Base-by-base conservation (phyloP, 2,329 filamentous ascomycete species). In the Polychaeton citri region DNA sequence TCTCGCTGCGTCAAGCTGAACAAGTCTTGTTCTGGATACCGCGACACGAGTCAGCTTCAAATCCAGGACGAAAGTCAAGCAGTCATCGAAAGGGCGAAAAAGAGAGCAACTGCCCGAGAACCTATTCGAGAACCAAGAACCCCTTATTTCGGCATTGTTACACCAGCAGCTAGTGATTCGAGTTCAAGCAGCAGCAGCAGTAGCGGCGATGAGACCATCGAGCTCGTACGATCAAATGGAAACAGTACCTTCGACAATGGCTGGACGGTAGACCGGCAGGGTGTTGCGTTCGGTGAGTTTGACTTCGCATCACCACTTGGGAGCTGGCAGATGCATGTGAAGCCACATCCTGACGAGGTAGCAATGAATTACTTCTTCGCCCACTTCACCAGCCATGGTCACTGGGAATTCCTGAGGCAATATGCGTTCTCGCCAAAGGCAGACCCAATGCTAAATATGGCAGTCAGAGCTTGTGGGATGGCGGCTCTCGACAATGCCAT, bases 11-110 rank as follows among this genome's bases (percentile, higher is more conserved):
- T 51, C 24, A 52, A 55, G 38, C 44, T 54, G 24, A 49, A 45
- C 32, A 55, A 54, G 34, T 19, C 32, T 20, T 55, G 53, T 33
- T 45, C 46, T 7, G 52, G 53, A 24, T 56, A 56, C 36, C 47
- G 53, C 30, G 51, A 55, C 36, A 47, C 45, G 12, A 53, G 41
- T 3, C 38, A 46, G n/a, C 41, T 56, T 4, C 51, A 54, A 33
- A 50, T 56, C 17, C 51, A 54, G 33, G 52, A 56, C 33, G 53
- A 56, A 35, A 56, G 50, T 30, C 43, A 49, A 21, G 35, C 49
- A 3, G 47, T 54, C 21, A 44, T 38, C 12, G 36, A 39, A 15
- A 53, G 52, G 38, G 50, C 47, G 3, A 41, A 46, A 16, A 39
- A 42, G 26, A 39, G n/a, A 32, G 13, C 35, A 13, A 21, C 49